phyloP scores from a whole-genome alignment of 2,329 filamentous ascomycete genomes.

The Nothophoma quercina region DNA sequence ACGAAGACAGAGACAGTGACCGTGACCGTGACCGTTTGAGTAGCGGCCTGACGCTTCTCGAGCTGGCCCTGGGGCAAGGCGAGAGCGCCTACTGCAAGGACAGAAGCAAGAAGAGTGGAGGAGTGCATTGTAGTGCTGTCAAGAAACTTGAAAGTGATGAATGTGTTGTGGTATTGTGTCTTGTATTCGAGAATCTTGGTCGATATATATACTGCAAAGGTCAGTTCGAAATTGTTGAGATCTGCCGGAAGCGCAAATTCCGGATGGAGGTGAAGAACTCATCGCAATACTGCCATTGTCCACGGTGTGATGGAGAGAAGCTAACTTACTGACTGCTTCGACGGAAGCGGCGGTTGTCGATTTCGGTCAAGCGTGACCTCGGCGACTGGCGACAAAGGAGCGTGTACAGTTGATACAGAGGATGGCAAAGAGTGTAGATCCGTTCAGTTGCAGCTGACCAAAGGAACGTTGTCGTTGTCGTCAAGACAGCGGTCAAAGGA shows the following conservation, averaged over 20 bases:
- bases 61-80: conserved; percentile 31
- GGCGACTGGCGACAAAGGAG: conserved; percentile 14
- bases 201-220: conserved; percentile 16
- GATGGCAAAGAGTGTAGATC: background rate
- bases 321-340: conserved; percentile 15
- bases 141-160: conserved; percentile 13
- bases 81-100: conserved; percentile 34
- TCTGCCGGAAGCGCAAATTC: conserved; percentile 11
- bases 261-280: conserved; percentile 6
- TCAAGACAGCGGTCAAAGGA: conserved; percentile 6
- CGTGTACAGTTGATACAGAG: background rate
- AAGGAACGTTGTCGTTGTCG: conserved; percentile 8
- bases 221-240: conserved; percentile 3
- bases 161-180: conserved; percentile 3
- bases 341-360: conserved; percentile 16
- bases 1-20: conserved; percentile 29
- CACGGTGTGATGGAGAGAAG: conserved; percentile 1
- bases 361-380: conserved; percentile 11
- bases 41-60: conserved; percentile 32
- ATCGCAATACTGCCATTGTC: conserved; percentile 4
- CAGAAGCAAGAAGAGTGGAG: conserved; percentile 33
- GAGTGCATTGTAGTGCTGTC: conserved; percentile 37
- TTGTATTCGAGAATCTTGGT: background rate
- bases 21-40: conserved; percentile 29
- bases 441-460: background rate